Conservation (phyloP, 495 filamentous ascomycete species). For the Peziza echinospora region DNA sequence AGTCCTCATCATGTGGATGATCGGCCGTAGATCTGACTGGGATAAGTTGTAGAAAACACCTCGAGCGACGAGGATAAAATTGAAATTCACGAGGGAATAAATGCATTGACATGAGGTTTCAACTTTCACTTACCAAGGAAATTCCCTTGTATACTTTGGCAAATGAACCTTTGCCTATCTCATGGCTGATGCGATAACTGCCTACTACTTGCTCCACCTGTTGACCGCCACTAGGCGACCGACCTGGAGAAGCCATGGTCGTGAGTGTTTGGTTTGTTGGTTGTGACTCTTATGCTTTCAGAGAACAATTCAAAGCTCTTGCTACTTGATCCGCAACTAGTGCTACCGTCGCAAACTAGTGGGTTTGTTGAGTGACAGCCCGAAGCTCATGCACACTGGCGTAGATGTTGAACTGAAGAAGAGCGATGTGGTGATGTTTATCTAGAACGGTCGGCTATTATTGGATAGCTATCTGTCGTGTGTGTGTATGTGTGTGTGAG, state of each 20-base stretch:
- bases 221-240: constrained; percentile 9
- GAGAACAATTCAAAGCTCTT: too few species aligned
- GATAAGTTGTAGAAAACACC: too few species aligned
- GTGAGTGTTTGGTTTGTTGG: too few species aligned
- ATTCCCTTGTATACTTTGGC: constrained; percentile 18
- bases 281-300: too few species aligned
- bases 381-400: background rate
- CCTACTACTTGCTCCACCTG: constrained; percentile 15
- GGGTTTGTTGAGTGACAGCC: background rate
- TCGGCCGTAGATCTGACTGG: too few species aligned
- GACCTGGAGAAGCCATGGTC: constrained; percentile 12
- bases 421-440: too few species aligned
- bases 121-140: constrained; percentile 10
- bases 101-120: background rate
- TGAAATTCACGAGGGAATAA: background rate
- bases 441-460: too few species aligned
- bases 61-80: background rate
- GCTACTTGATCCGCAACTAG: too few species aligned
- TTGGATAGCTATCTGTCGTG: too few species aligned
- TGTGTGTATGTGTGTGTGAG: too few species aligned
- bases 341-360: background rate
- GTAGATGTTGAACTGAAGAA: too few species aligned
- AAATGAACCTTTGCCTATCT: constrained; percentile 20
- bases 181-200: constrained; percentile 14
- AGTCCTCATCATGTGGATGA: too few species aligned